Evolutionary conservation across 2,329 filamentous ascomycete genomes (phyloP).

Genomic region (Paraphaeosphaeria sporulosa): DNA sequence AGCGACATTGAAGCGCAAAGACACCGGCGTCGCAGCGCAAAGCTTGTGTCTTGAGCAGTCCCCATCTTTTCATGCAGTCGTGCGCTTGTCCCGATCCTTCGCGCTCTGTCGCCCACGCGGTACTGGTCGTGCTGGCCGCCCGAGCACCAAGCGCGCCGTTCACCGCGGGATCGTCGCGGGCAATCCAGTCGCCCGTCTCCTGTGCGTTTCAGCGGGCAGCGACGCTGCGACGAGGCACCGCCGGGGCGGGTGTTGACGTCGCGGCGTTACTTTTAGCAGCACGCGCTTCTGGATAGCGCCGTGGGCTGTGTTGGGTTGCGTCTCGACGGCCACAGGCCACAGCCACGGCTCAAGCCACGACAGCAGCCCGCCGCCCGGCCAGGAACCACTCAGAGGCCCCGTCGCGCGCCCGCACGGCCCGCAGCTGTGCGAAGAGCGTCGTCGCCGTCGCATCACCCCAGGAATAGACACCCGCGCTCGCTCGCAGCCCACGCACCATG

Average conservation of each 20-base stretch:
- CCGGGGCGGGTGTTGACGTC: slow-evolving; percentile 4
- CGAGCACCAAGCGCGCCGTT: background rate
- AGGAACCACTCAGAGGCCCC: slow-evolving; percentile 6
- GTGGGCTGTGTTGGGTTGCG: slow-evolving; percentile 3
- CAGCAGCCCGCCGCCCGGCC: background rate
- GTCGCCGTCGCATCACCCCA: slow-evolving; percentile 17
- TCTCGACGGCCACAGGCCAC: background rate
- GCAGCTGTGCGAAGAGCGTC: slow-evolving; percentile 29
- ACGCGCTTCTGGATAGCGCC: slow-evolving; percentile 3
- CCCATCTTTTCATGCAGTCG: background rate
- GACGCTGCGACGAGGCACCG: slow-evolving; percentile 8
- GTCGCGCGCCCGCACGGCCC: slow-evolving; percentile 4
- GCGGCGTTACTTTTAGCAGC: slow-evolving; percentile 10
- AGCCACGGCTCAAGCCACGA: background rate
- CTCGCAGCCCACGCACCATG: slow-evolving; percentile 49
- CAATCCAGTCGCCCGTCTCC: slow-evolving; percentile 2
- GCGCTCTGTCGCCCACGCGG: background rate
- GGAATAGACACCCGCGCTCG: slow-evolving; percentile 11
- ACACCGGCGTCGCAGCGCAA: background rate
- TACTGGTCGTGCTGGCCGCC: no score
- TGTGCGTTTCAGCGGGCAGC: slow-evolving; percentile 5
- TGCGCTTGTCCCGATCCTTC: slow-evolving; percentile 4
- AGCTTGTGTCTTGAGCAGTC: background rate
- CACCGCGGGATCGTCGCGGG: background rate
- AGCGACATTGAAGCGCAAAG: background rate